Conservation (phyloP, 163 green algal species). For the Chlorella variabilis region DNA sequence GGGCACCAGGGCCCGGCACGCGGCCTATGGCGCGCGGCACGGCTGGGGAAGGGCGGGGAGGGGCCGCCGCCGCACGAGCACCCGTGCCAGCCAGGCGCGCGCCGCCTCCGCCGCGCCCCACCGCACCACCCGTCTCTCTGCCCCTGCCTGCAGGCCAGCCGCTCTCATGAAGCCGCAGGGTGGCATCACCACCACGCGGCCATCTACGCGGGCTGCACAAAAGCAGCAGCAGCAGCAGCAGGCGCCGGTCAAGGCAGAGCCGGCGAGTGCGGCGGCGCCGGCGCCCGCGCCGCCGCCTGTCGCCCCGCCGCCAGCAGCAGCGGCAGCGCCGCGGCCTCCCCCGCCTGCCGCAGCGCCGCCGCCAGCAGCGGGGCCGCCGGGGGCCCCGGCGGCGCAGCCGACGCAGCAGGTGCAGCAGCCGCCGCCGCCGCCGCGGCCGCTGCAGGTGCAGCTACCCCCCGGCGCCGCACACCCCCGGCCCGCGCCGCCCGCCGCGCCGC, state of each 20-base stretch:
- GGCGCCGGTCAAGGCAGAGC: not conserved
- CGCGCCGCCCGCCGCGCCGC: not conserved
- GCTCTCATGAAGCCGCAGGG: not conserved
- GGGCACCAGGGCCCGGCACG: too few species aligned
- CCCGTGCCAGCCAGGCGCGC: too few species aligned
- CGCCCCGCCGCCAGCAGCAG: not conserved
- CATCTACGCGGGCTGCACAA: not conserved
- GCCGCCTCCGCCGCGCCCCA: too few species aligned
- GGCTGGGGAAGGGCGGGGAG: too few species aligned
- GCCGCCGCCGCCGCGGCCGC: not conserved
- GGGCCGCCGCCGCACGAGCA: too few species aligned
- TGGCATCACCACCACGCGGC: not conserved
- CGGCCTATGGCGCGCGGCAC: too few species aligned
- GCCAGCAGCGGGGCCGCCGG: not conserved
- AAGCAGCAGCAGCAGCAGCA: conserved; percentile 14
- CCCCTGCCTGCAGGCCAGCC: not conserved
- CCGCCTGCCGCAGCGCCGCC: too few species aligned
- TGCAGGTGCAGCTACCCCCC: not conserved
- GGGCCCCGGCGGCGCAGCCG: not conserved
- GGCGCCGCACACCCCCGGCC: not conserved
- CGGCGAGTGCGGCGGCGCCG: too few species aligned
- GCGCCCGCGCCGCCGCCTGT: not conserved
- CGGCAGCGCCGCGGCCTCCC: not conserved
- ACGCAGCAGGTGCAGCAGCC: not conserved
- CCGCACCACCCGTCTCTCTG: not conserved